Evolutionary conservation across 192 early-diverging fungal species (phyloP).

Genomic region (Podila verticillata): DNA sequence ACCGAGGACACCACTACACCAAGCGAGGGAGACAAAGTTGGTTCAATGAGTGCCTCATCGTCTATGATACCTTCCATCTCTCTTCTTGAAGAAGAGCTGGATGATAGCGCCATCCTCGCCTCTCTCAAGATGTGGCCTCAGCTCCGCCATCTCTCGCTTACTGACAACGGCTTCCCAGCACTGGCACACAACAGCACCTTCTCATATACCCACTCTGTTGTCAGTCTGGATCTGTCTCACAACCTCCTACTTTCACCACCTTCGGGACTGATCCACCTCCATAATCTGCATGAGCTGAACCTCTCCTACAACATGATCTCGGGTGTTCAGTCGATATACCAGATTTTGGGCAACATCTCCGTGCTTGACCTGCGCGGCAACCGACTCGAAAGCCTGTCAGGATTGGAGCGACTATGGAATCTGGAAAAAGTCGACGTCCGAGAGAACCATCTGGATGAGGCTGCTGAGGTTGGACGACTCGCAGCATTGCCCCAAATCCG

Average conservation of each 20-base stretch:
- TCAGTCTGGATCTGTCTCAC: slow-evolving; percentile 60
- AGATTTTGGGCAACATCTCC: slow-evolving; percentile 61
- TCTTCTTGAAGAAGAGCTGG: background rate
- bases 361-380: slow-evolving; percentile 62
- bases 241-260: slow-evolving; percentile 63
- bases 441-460: slow-evolving; percentile 63
- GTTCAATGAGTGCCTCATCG: too few species aligned
- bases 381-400: slow-evolving; percentile 58
- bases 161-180: slow-evolving; percentile 60
- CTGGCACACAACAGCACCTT: slow-evolving; percentile 53
- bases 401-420: slow-evolving; percentile 64
- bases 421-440: slow-evolving; percentile 64
- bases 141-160: slow-evolving; percentile 56
- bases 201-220: slow-evolving; percentile 43
- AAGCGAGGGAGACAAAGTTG: background rate
- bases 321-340: slow-evolving; percentile 55
- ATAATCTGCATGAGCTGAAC: slow-evolving; percentile 60
- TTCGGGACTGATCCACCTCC: slow-evolving; percentile 51
- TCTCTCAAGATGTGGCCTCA: slow-evolving; percentile 49
- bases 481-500: slow-evolving; percentile 57
- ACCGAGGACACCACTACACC: background rate
- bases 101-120: slow-evolving; percentile 27
- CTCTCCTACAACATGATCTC: slow-evolving; percentile 67
- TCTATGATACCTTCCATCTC: background rate
- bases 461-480: slow-evolving; percentile 61